A percentile compares a stretch with the other conserved stretches of the same genome.
These are phyloP conservation scores for Trametes versicolor DNA, from an alignment of 1,284 basidiomycete genomes.

Conservation along the genomic window DNA sequence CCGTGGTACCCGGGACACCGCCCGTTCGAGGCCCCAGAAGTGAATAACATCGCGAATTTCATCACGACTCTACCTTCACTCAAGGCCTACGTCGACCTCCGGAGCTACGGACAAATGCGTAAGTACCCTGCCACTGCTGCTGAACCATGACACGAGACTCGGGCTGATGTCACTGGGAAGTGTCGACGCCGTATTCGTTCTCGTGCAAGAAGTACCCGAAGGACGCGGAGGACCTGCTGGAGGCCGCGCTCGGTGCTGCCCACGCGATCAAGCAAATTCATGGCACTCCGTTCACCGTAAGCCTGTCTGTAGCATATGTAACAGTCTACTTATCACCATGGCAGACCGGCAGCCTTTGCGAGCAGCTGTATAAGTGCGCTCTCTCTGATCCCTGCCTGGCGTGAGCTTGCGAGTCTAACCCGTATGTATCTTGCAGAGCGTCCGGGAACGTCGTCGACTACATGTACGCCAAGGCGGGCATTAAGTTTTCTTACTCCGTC, in stretches of 20 bases:
- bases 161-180: constrained; percentile 45
- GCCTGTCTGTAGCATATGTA: constrained; percentile 16
- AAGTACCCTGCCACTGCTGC: constrained; percentile 44
- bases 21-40: constrained; percentile 82
- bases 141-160: background rate
- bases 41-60: constrained; percentile 78
- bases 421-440: constrained; percentile 47
- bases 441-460: constrained; percentile 84
- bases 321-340: background rate
- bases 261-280: constrained; percentile 68
- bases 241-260: constrained; percentile 78
- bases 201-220: constrained; percentile 74
- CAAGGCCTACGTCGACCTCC: constrained; percentile 76
- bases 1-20: constrained; percentile 78
- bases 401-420: background rate
- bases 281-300: constrained; percentile 61
- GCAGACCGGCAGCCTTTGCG: constrained; percentile 74
- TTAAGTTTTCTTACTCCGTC: constrained; percentile 82
- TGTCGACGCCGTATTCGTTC: constrained; percentile 80
- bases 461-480: constrained; percentile 70
- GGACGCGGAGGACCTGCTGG: constrained; percentile 86
- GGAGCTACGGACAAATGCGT: constrained; percentile 89
- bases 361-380: constrained; percentile 68
- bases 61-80: constrained; percentile 64
- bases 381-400: background rate